Conservation (phyloP, 768 basidiomycete species). For the Mycena capillaripes region DNA sequence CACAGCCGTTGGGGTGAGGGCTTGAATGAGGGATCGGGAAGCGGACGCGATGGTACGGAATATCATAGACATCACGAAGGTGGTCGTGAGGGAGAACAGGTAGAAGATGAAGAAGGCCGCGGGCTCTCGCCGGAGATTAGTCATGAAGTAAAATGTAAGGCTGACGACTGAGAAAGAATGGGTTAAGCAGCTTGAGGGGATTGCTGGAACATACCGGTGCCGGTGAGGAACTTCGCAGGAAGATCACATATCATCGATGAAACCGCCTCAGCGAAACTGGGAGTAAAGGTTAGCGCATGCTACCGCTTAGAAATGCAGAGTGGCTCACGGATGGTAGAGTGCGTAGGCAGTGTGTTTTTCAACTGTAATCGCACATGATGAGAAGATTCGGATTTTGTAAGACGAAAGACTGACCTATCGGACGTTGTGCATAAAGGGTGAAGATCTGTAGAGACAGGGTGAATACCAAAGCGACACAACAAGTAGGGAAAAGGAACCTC, state of each 20-base stretch:
- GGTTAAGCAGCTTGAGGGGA: not conserved
- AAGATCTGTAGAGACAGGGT: conserved; percentile 39
- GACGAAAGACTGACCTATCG: conserved; percentile 42
- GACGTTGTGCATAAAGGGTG: conserved; percentile 46
- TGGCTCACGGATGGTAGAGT: conserved; percentile 51
- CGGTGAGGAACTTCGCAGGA: conserved; percentile 45
- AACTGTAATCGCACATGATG: conserved; percentile 26
- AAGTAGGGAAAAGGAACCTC: conserved; percentile 37
- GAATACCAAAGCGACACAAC: not conserved
- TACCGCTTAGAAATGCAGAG: too few relatives aligned
- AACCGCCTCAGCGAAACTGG: conserved; percentile 50
- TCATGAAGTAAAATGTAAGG: conserved; percentile 58
- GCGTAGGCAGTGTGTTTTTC: conserved; percentile 58
- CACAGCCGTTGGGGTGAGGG: conserved; percentile 46
- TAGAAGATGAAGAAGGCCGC: conserved; percentile 57
- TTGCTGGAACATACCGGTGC: conserved; percentile 23
- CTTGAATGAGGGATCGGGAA: conserved; percentile 51
- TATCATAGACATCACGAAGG: conserved; percentile 48
- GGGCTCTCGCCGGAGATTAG: conserved; percentile 52
- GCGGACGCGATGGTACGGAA: conserved; percentile 51
- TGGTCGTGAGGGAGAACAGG: conserved; percentile 50
- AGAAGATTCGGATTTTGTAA: too few relatives aligned
- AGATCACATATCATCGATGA: conserved; percentile 56
- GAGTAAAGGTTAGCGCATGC: not conserved
- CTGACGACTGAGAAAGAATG: conserved; percentile 44